These are phyloP conservation scores for Beauveria medogensis DNA, from an alignment of 2,329 filamentous ascomycete species.

Conservation along the genomic window DNA sequence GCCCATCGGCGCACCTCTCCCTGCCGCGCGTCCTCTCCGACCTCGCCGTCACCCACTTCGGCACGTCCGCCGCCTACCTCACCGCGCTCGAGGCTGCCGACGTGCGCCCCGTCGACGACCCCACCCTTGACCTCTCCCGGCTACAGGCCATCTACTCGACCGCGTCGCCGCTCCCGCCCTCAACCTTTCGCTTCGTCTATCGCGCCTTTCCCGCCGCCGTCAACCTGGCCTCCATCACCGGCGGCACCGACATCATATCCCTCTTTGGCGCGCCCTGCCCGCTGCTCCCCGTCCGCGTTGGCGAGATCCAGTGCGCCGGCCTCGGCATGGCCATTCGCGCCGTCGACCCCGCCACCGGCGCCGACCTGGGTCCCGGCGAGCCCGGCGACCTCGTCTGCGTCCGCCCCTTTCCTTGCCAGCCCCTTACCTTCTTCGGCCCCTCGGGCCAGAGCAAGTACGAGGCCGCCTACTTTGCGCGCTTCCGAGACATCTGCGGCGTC, in stretches of 20 bases:
- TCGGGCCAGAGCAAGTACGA: constrained; percentile 62
- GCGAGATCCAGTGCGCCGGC: constrained; percentile 70
- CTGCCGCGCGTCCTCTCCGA: constrained; percentile 77
- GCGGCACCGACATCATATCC: constrained; percentile 93
- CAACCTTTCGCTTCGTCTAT: constrained; percentile 88
- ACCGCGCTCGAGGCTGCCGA: constrained; percentile 78
- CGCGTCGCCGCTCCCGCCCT: constrained; percentile 83
- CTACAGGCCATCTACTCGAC: constrained; percentile 89
- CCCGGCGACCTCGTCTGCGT: constrained; percentile 85
- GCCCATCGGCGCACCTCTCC: constrained; percentile 67
- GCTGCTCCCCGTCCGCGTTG: constrained; percentile 61
- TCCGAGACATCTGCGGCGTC: constrained; percentile 39
- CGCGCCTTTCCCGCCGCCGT: constrained; percentile 68
- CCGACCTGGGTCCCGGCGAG: constrained; percentile 49
- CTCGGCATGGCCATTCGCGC: constrained; percentile 70
- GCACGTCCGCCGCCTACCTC: constrained; percentile 89
- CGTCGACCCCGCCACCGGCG: constrained; percentile 49
- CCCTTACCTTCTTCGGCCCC: constrained; percentile 77
- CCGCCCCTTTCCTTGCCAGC: constrained; percentile 81
- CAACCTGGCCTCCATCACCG: constrained; percentile 88
- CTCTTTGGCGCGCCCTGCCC: constrained; percentile 83
- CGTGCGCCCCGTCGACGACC: constrained; percentile 47
- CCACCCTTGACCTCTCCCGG: constrained; percentile 48
- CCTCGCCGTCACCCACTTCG: constrained; percentile 82
- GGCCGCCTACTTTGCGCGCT: constrained; percentile 81